A percentile compares a stretch with the other conserved stretches of the same genome.
Evolutionary conservation across 2,329 filamentous ascomycete species (phyloP).

Genomic region (Tolypocladium tundrense): DNA sequence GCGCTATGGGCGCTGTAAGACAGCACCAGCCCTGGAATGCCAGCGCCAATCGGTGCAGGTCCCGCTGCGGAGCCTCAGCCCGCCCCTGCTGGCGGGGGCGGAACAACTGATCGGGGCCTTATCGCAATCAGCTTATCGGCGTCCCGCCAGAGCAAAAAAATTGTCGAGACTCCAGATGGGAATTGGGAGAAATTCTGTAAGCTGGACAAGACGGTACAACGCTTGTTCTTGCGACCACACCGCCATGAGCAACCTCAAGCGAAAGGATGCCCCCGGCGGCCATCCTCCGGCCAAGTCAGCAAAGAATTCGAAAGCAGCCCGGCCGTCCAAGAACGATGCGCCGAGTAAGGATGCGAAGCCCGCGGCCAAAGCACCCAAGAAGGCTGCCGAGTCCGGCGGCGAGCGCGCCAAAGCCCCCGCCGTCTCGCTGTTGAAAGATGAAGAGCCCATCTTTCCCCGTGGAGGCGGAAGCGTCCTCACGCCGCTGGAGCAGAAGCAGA

Average conservation of each 20-base stretch:
- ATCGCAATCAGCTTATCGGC: constrained; percentile 17
- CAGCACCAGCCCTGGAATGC: not conserved
- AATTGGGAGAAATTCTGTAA: not conserved
- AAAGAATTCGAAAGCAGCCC: constrained; percentile 33
- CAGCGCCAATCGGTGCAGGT: not conserved
- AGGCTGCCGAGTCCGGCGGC: constrained; percentile 16
- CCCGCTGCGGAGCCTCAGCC: not conserved
- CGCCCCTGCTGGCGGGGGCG: not conserved
- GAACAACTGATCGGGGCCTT: constrained; percentile 1
- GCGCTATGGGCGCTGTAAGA: not conserved
- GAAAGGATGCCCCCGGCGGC: constrained; percentile 46
- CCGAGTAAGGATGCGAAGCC: constrained; percentile 18
- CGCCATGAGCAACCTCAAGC: constrained; percentile 46
- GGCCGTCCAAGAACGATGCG: constrained; percentile 36
- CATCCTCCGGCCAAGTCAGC: constrained; percentile 37
- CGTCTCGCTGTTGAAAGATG: constrained; percentile 51
- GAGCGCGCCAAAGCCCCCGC: constrained; percentile 22
- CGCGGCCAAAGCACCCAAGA: constrained; percentile 16
- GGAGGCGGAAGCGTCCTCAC: constrained; percentile 86
- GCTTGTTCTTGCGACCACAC: constrained; percentile 9
- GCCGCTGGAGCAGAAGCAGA: constrained; percentile 91
- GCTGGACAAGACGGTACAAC: not conserved
- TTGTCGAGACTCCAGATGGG: not conserved
- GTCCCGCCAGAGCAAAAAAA: constrained; percentile 22
- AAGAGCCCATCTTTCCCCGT: constrained; percentile 85